Evolutionary conservation across 768 basidiomycete species (phyloP).

Genomic region (Kwoniella dejecticola): DNA sequence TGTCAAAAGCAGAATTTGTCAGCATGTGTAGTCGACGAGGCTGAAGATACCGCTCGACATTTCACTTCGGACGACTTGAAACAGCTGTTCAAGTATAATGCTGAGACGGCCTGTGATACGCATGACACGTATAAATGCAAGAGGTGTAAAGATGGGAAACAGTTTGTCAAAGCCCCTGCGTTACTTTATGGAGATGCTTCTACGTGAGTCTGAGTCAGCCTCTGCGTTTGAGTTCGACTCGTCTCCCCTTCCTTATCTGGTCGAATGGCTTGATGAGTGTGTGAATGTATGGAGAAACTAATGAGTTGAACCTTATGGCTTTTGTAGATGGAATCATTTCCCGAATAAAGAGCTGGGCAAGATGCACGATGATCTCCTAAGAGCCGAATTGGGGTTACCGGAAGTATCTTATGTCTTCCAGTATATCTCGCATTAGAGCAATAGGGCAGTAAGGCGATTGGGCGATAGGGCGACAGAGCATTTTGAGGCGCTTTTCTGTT

Average conservation of each 20-base stretch:
- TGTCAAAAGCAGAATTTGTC: constrained; percentile 89
- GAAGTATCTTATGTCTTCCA: constrained; percentile 96
- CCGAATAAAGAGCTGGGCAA: constrained; percentile 81
- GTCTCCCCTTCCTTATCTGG: no score
- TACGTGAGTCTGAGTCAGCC: constrained; percentile 67
- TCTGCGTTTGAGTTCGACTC: constrained; percentile 6
- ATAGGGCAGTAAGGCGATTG: no score
- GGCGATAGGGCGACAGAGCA: no score
- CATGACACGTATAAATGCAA: constrained; percentile 91
- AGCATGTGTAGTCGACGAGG: constrained; percentile 96
- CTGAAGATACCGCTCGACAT: constrained; percentile 91
- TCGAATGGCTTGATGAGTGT: no score
- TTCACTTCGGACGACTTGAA: constrained; percentile 86
- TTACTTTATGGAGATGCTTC: constrained; percentile 94
- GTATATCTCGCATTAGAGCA: constrained; percentile 60
- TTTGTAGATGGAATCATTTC: constrained; percentile 97
- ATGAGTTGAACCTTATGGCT: no score
- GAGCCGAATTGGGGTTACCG: constrained; percentile 79
- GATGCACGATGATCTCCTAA: constrained; percentile 92
- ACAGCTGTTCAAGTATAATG: constrained; percentile 88
- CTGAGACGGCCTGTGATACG: constrained; percentile 83
- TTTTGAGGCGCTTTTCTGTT: no score
- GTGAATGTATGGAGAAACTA: no score
- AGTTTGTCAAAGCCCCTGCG: constrained; percentile 77
- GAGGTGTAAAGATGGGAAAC: constrained; percentile 77